Evolutionary conservation across 129 eudicot genomes (phyloP).

Genomic region (Gnaphalium uliginosum): DNA sequence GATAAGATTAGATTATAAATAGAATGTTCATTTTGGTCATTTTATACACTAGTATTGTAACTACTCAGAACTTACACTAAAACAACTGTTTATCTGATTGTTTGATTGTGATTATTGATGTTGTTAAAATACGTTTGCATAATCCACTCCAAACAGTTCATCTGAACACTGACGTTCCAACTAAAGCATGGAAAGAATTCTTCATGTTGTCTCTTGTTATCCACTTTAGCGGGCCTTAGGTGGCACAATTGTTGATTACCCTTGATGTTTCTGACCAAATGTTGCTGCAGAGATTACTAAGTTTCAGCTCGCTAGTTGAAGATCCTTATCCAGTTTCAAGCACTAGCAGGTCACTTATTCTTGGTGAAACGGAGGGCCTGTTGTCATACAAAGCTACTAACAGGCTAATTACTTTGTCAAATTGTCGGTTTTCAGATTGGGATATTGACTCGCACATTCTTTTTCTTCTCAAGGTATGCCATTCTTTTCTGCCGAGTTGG

Average conservation of each 20-base stretch:
- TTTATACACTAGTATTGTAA: background rate
- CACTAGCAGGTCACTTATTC: constrained; percentile 55
- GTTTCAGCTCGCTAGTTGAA: constrained; percentile 62
- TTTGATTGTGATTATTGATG: too few relatives aligned
- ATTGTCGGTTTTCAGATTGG: constrained; percentile 59
- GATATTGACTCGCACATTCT: constrained; percentile 78
- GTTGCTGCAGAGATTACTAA: constrained; percentile 75
- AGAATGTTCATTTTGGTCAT: too few relatives aligned
- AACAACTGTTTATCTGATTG: too few relatives aligned
- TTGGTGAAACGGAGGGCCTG: constrained; percentile 59
- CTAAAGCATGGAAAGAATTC: background rate
- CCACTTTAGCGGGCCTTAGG: background rate
- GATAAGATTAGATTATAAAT: too few relatives aligned
- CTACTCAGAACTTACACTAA: background rate
- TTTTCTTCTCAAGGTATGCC: constrained; percentile 78
- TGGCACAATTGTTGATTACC: constrained; percentile 19
- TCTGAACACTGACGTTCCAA: background rate
- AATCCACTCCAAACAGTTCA: background rate
- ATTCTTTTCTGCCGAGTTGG: background rate
- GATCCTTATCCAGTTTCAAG: constrained; percentile 88
- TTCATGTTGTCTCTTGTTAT: constrained; percentile 9
- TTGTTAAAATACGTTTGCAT: background rate
- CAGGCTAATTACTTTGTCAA: constrained; percentile 63
- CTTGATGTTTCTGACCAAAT: constrained; percentile 34
- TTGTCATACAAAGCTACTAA: constrained; percentile 73